Percentiles rank a stretch among this genome's conserved stretches.
phyloP scores from a whole-genome alignment of 2,329 filamentous ascomycete species.

The Fusarium denticulatum region DNA sequence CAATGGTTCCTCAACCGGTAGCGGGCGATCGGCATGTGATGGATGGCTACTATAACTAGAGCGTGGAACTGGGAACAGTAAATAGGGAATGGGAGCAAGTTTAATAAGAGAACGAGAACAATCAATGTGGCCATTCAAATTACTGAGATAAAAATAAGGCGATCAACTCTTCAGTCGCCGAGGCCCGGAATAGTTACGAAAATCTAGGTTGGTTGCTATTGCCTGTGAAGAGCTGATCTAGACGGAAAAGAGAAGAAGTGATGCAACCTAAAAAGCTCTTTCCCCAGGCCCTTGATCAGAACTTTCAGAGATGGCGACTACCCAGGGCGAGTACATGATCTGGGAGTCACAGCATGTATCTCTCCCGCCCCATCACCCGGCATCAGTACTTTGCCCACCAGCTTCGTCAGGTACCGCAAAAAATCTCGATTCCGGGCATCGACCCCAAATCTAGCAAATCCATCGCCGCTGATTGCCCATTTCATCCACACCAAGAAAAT shows the following conservation, averaged over 20 bases:
- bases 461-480: conserved; percentile 37
- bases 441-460: conserved; percentile 38
- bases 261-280: conserved; percentile 24
- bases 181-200: conserved; percentile 15
- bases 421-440: conserved; percentile 43
- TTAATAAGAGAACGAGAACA: conserved; percentile 8
- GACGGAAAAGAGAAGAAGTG: conserved; percentile 20
- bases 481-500: conserved; percentile 40
- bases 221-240: conserved; percentile 32
- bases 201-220: conserved; percentile 8
- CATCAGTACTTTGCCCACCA: conserved; percentile 25
- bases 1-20: conserved; percentile 24
- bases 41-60: conserved; percentile 12
- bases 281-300: conserved; percentile 22
- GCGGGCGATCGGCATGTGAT: conserved; percentile 40
- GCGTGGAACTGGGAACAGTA: conserved; percentile 6
- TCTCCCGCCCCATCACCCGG: not conserved
- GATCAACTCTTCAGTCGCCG: conserved; percentile 19
- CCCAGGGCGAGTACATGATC: conserved; percentile 18
- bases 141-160: not conserved
- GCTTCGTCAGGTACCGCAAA: conserved; percentile 36
- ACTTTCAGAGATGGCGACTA: conserved; percentile 13
- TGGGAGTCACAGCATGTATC: conserved; percentile 20
- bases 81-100: not conserved
- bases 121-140: not conserved